Evolutionary conservation across 2,329 filamentous ascomycete species (phyloP).

Genomic region (Ceratocystis diversiconidia): DNA sequence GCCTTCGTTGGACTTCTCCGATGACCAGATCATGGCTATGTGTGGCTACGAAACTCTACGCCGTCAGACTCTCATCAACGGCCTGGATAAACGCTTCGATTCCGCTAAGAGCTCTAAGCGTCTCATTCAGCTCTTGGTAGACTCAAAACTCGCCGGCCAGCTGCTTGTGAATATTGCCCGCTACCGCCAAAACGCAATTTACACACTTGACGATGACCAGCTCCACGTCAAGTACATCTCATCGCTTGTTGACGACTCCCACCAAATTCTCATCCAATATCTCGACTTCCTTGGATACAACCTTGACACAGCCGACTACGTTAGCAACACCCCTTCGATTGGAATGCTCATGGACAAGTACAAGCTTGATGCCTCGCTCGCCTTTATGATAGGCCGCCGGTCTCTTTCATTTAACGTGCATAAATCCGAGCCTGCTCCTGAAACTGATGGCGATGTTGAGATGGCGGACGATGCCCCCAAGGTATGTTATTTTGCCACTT

Average conservation of each 20-base stretch:
- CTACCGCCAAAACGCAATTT: constrained; percentile 76
- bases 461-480: constrained; percentile 16
- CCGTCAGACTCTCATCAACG: constrained; percentile 62
- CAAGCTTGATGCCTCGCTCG: constrained; percentile 63
- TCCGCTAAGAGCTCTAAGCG: constrained; percentile 61
- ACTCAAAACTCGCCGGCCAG: constrained; percentile 64
- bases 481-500: neutral
- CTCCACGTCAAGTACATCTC: constrained; percentile 81
- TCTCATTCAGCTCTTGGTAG: constrained; percentile 63
- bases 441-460: constrained; percentile 15
- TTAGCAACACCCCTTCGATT: constrained; percentile 61
- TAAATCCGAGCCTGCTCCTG: constrained; percentile 1
- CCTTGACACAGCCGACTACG: constrained; percentile 60
- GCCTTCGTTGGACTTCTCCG: constrained; percentile 73
- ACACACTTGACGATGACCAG: constrained; percentile 52
- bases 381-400: constrained; percentile 68
- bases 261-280: constrained; percentile 73
- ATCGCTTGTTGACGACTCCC: constrained; percentile 79
- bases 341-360: constrained; percentile 61
- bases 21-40: constrained; percentile 75
- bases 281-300: constrained; percentile 77
- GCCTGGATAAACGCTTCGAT: constrained; percentile 71
- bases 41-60: constrained; percentile 70
- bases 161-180: constrained; percentile 84
- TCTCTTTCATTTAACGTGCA: constrained; percentile 54